Conservation (phyloP, 331 rosid genomes). For the Cydonia oblonga region DNA sequence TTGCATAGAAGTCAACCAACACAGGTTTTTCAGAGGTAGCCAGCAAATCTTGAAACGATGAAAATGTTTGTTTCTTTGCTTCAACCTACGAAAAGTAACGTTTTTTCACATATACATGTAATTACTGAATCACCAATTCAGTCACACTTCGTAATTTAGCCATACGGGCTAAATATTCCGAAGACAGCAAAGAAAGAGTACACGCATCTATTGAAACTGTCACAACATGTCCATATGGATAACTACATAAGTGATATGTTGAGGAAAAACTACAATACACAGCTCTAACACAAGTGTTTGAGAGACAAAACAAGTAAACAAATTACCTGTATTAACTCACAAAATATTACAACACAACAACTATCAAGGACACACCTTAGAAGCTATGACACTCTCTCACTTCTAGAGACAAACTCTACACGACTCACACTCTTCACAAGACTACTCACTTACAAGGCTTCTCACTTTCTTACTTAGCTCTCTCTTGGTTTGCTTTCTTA, state of each 20-base stretch:
- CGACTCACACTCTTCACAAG: no score
- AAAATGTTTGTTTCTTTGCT: slow-evolving; percentile 76
- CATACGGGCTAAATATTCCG: background rate
- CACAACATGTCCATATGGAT: background rate
- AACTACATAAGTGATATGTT: background rate
- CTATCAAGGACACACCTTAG: no score
- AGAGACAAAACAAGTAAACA: no score
- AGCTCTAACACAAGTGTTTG: no score
- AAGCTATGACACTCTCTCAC: no score
- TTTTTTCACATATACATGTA: background rate
- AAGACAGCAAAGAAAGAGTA: background rate
- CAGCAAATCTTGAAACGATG: slow-evolving; percentile 76
- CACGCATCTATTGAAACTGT: background rate
- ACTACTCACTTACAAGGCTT: no score
- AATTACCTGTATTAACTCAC: no score
- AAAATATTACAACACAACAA: no score
- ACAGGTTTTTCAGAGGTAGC: slow-evolving; percentile 65
- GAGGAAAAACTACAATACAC: no score
- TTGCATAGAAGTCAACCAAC: slow-evolving; percentile 88
- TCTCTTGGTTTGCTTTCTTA: no score
- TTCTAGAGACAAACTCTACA: no score
- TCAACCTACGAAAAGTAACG: slow-evolving; percentile 41
- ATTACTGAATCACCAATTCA: slow-evolving; percentile 1
- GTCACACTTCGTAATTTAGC: background rate
- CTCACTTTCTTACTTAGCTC: no score